phyloP scores from a whole-genome alignment of 2,329 filamentous ascomycete genomes.

The Claviceps digitariae region DNA sequence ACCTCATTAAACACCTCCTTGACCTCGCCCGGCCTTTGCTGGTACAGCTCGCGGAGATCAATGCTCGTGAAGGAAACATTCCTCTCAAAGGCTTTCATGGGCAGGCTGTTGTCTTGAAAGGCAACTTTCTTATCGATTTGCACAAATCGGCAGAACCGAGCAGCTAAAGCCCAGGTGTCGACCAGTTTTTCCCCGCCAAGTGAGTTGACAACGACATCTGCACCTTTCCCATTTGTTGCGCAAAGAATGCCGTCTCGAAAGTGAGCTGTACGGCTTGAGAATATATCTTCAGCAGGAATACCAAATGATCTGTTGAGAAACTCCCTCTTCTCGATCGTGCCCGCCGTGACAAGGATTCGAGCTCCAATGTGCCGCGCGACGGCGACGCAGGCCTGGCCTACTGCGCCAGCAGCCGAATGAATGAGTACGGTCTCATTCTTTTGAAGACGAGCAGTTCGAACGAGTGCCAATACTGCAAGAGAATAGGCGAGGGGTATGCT shows the following conservation, averaged over 20 bases:
- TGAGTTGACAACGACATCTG: constrained; percentile 7
- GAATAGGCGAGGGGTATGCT: constrained; percentile 8
- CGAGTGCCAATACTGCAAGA: constrained; percentile 5
- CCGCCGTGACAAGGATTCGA: constrained; percentile 17
- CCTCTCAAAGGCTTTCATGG: constrained; percentile 23
- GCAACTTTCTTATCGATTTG: constrained; percentile 26
- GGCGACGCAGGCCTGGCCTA: constrained; percentile 8
- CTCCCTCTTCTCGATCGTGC: constrained; percentile 14
- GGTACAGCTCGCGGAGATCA: constrained; percentile 18
- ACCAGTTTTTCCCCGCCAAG: constrained; percentile 8
- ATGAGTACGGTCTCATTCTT: constrained; percentile 20
- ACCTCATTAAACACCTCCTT: constrained; percentile 6
- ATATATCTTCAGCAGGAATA: constrained; percentile 15
- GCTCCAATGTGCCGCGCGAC: constrained; percentile 7
- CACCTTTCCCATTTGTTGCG: constrained; percentile 7
- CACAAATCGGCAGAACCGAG: constrained; percentile 18
- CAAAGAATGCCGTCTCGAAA: constrained; percentile 14
- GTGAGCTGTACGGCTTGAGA: constrained; percentile 12
- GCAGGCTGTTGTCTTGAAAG: constrained; percentile 16
- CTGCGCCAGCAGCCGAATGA: constrained; percentile 14
- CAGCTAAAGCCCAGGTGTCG: constrained; percentile 15
- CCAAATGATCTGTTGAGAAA: constrained; percentile 13
- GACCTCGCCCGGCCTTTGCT: constrained; percentile 5
- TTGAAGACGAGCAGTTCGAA: constrained; percentile 13
- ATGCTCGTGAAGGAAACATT: constrained; percentile 28